Evolutionary conservation across 805 yeast species (phyloP), one percentile per base, ranked within the genome.

Genomic region (Monosporozyma servazzii): DNA sequence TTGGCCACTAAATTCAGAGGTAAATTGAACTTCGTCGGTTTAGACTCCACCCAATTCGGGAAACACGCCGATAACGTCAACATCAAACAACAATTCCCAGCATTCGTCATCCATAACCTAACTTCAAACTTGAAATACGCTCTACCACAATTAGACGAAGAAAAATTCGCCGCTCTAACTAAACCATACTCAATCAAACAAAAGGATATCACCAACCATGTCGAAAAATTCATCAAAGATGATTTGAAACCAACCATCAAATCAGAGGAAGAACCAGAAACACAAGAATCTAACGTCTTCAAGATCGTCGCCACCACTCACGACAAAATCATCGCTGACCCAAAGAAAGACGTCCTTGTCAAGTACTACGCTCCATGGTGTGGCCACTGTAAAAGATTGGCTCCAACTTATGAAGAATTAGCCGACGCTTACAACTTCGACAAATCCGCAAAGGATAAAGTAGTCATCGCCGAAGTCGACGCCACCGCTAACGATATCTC

Each of bases 301-400:
- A 83, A 80, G 63, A 76, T 91, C 59, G 97, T 91, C 56, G 96
- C 89, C 60, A 80, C 82, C 72, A 88, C 82, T 67, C 93, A 88
- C 71, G 84, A 86, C 48, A 78, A 76, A 39, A 72, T 88, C 55
- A 77, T 86, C 50, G 69, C 69, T 23, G 84, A 82, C 62, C 64
- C 65, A 51, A 65, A 56, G 29, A 84, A 82, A 72, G 91, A 85
- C 66, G 82, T 86, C 43, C 70, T 90, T 51, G 96, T 91, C 51
- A 86, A 88, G 73, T 91, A 90, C 73, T 91, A 87, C 66, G 97
- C 97, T 50, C 96, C 96, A 74, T 89, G 96, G 96, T 90, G 96
- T 76, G 96, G 96, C 46, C 96, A 88, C 77, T 89, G 96, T 76
- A 88, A 88, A 77, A 86, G 79, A 71, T 77, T 90, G 69, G 93